Evolutionary conservation across 148 eudicot genomes (phyloP), one percentile per base, ranked within the genome.

Genomic region (Arctostaphylos glauca): DNA sequence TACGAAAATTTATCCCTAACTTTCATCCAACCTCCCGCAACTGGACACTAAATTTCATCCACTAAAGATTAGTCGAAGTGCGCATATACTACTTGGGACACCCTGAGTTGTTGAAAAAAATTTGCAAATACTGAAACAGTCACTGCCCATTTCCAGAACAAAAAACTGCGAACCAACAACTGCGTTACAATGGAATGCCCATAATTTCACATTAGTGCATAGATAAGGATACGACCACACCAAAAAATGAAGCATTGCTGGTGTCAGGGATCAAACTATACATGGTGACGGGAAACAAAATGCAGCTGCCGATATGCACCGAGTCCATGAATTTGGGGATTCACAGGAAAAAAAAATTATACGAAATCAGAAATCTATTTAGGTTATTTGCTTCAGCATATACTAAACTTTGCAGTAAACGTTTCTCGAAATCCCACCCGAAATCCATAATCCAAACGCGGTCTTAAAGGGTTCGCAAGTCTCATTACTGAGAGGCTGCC

Each of bases 401-500:
- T 60, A 23, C 25, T 60, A 4, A 9, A 7, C 12, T 60, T n/a
- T 21, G n/a, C 67, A 23, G n/a, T 1, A 60, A n/a, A 60, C 19
- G 25, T 60, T 7, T n/a, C 25, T 60, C 25, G 67, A 60, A 60
- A 60, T 60, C 67, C 25, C 4, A 19, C 67, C 67, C n/a, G 9
- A n/a, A 60, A 60, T 60, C 67, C 67, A n/a, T 60, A 67, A 67
- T 25, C 72, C 16, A 67, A 12, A 67, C 9, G 25, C 44, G 18
- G 9, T 62, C 23, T n/a, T n/a, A 47, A 46, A 4, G 15, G 21
- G 18, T 52, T 52, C 10, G 47, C 49, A 6, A 21, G 44, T 15
- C 31, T 54, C 68, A 8, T 62, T 84, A 68, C 58, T 88, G 84
- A 74, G 91, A 68, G 3, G 88, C 87, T 53, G 90, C 92, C 25